Evolutionary conservation across 192 early-diverging fungal species (phyloP), one percentile per base, ranked within the genome.

Genomic region (Backusella morwellensis): DNA sequence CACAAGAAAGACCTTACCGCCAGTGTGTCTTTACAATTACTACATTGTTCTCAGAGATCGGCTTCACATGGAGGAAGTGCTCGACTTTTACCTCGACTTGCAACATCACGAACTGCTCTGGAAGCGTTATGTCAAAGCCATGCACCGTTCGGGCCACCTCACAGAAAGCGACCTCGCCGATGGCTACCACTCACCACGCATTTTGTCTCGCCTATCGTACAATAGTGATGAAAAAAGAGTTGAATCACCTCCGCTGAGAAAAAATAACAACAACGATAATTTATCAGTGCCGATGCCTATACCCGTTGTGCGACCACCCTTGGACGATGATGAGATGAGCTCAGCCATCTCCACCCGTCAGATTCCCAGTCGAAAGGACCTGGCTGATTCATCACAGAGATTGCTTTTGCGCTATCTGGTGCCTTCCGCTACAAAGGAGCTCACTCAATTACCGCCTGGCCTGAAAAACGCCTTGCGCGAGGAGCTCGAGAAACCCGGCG

Each of bases 31-130:
- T n/a, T 93, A 86, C 73, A 93, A 93, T 77, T 93, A 89, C 82
- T 94, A 92, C 80, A 82, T 92, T 63, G 89, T 91, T 47, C 86
- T 94, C 85, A 81, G 91, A n/a, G 91, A 93, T 73, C 78, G 86
- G 63, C 88, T 92, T 66, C 77, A 83, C 36, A 84, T 84, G n/a
- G 82, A 89, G 36, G 91, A 92, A 77, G 87, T 92, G 73, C 86
- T 94, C 9, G 92, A 94, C 73, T 94, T 94, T 76, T 94, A 90
- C 82, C 79, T 94, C 32, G 91, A 93, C 76, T 86, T 94, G 35
- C 86, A 88, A 4, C 90, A 90, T 70, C 92, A 92, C 77, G 93
- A 94, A 77, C 80, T 85, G n/a, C 82, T 93, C 35, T 91, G 92
- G 85, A 77, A 84, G 35, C 77, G 85, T 0, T 92, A 87, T 80